A percentile compares a stretch with the other conserved stretches of the same genome.
Evolutionary conservation across 2,329 filamentous ascomycete species (phyloP).

Genomic region (Neofusicoccum sp.): DNA sequence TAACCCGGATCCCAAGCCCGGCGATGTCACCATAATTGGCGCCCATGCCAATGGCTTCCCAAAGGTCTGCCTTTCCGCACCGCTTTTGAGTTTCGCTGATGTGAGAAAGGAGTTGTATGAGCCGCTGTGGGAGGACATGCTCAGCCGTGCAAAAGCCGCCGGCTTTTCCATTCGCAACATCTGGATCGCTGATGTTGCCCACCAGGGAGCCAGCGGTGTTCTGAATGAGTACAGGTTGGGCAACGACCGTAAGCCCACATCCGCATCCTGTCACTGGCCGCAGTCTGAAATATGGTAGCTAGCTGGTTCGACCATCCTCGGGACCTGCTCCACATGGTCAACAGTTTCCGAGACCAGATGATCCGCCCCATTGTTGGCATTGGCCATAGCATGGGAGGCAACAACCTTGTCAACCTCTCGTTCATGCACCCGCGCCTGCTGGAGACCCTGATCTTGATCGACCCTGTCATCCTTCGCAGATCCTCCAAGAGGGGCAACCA

Average conservation of each 20-base stretch:
- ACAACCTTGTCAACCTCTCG: slow-evolving; percentile 68
- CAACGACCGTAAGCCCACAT: slow-evolving; percentile 68
- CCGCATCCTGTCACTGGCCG: not conserved
- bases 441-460: slow-evolving; percentile 72
- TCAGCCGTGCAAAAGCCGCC: slow-evolving; percentile 54
- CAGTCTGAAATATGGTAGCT: slow-evolving; percentile 49
- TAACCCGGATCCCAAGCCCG: slow-evolving; percentile 65
- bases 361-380: slow-evolving; percentile 79
- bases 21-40: slow-evolving; percentile 81
- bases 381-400: slow-evolving; percentile 86
- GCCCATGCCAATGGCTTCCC: slow-evolving; percentile 91
- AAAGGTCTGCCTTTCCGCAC: slow-evolving; percentile 57
- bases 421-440: slow-evolving; percentile 80
- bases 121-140: slow-evolving; percentile 82
- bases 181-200: slow-evolving; percentile 87
- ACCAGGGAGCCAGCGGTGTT: slow-evolving; percentile 76
- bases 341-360: slow-evolving; percentile 75
- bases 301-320: slow-evolving; percentile 83
- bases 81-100: slow-evolving; percentile 16
- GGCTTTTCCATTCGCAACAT: slow-evolving; percentile 74
- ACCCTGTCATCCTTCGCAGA: slow-evolving; percentile 68
- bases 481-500: slow-evolving; percentile 43
- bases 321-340: slow-evolving; percentile 82
- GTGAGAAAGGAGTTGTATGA: slow-evolving; percentile 77
- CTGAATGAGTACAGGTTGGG: slow-evolving; percentile 75